Evolutionary conservation across 75 land plant species (phyloP), one percentile per base, ranked within the genome.

Genomic region (Pinus taeda): DNA sequence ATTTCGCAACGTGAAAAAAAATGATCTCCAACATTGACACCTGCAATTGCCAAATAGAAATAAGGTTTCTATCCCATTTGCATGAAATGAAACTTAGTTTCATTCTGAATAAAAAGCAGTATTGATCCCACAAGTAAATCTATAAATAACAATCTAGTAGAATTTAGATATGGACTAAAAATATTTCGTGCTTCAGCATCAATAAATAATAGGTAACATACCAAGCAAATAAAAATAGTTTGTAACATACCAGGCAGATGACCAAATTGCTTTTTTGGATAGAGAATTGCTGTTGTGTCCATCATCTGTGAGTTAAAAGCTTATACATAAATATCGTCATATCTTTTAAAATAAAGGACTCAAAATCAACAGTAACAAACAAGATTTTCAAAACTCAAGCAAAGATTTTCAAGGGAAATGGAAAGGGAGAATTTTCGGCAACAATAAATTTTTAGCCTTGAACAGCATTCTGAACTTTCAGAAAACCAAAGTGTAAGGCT

Each of bases 1-100:
- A 95, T 89, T 77, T 93, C 96, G 75, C 89, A 86, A 30, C 98
- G 89, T 56, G 96, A 93, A 71, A 83, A 94, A 69, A 93, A 95
- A 62, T 88, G 90, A 75, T 93, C 81, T 12, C 98, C 98, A 61
- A 93, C 94, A 71, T 86, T 83, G 77, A 95, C 84, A 56, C 98
- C 98, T 95, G 84, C 49, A 9, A 76, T 60, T 3, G 64, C 18
- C 57, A 58, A 29, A 60, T 72, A 5, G 57, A 33, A 24, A 57
- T 17, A 66, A 74, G 17, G 13, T 9, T 49, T 49, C 55, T 49
- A 11, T 49, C 12, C 55, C 11, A 49, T 49, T 49, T 49, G 55
- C 11, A 17, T 70, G 30, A 33, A 18, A 24, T 70, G 18, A 30
- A 30, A 24, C 30, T 18, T 18, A 70, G 18, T 33, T 39, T 70